phyloP scores from a whole-genome alignment of 495 filamentous ascomycete species.

The Hyphodiscus hymeniophilus region DNA sequence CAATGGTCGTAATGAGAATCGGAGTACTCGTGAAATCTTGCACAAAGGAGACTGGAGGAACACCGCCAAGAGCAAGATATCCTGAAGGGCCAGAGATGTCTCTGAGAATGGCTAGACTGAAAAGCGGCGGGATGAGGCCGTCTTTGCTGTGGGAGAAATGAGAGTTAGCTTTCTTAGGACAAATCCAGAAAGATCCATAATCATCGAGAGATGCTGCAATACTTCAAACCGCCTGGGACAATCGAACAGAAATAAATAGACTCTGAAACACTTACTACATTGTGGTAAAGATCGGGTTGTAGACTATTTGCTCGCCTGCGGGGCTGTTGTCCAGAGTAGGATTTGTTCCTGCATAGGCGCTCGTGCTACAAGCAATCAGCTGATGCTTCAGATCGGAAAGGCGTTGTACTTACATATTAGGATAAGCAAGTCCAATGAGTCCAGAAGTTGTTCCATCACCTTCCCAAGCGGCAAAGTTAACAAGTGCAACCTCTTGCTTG shows the following conservation, averaged over 20 bases:
- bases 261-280: too few relatives aligned
- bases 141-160: too few relatives aligned
- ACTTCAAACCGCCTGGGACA: too few relatives aligned
- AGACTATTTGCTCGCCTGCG: slow-evolving; percentile 26
- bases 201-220: too few relatives aligned
- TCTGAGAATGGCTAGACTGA: slow-evolving; percentile 39
- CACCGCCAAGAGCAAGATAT: slow-evolving; percentile 45
- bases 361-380: slow-evolving; percentile 8
- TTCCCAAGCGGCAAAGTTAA: slow-evolving; percentile 37
- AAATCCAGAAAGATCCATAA: too few relatives aligned
- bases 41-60: slow-evolving; percentile 28
- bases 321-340: slow-evolving; percentile 15
- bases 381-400: not conserved
- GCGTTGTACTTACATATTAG: slow-evolving; percentile 18
- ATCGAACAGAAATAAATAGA: too few relatives aligned
- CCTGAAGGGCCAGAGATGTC: slow-evolving; percentile 21
- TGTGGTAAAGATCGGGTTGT: slow-evolving; percentile 49
- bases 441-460: slow-evolving; percentile 45
- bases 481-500: slow-evolving; percentile 46
- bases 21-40: slow-evolving; percentile 24
- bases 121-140: slow-evolving; percentile 44
- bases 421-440: slow-evolving; percentile 55
- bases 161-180: too few relatives aligned
- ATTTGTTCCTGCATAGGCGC: slow-evolving; percentile 19
- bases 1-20: slow-evolving; percentile 32